phyloP scores from a whole-genome alignment of 108 stramenopile genomes.

The Cyclostephanos tholiformis region DNA sequence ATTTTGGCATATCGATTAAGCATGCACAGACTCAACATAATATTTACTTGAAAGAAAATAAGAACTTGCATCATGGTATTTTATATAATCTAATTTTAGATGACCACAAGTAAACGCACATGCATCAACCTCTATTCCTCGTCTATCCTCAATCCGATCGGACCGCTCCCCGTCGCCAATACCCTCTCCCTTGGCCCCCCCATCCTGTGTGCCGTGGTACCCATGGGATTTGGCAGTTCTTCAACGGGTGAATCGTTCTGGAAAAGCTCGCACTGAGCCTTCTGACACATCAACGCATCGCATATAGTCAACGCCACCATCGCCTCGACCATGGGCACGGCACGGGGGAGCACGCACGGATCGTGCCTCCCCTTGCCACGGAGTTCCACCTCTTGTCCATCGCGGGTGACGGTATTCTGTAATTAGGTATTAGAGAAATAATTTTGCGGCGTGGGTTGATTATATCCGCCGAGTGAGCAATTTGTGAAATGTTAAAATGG shows the following conservation, averaged over 20 bases:
- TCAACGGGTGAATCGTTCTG: conserved; percentile 67
- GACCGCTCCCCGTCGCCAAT: conserved; percentile 28
- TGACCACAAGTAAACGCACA: neutral
- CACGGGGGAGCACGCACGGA: conserved; percentile 97
- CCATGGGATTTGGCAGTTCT: conserved; percentile 84
- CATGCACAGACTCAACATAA: too few relatives aligned
- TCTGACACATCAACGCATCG: conserved; percentile 95
- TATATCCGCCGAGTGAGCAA: neutral
- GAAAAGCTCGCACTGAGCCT: conserved; percentile 88
- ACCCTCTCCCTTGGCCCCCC: conserved; percentile 50
- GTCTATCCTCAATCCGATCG: conserved; percentile 75
- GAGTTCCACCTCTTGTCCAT: conserved; percentile 92
- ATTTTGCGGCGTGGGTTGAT: neutral
- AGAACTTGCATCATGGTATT: neutral
- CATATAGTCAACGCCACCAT: conserved; percentile 97
- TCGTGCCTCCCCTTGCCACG: conserved; percentile 98
- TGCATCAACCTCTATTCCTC: conserved; percentile 63
- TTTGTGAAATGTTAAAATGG: too few relatives aligned
- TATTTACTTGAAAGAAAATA: too few relatives aligned
- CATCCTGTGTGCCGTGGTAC: conserved; percentile 70
- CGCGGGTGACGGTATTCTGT: conserved; percentile 91
- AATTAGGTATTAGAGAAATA: neutral
- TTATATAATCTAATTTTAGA: neutral
- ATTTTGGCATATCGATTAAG: too few relatives aligned
- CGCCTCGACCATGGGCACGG: conserved; percentile 96